phyloP scores from a whole-genome alignment of 169 alveolate genomes.

The Plasmodium billcollinsi region DNA sequence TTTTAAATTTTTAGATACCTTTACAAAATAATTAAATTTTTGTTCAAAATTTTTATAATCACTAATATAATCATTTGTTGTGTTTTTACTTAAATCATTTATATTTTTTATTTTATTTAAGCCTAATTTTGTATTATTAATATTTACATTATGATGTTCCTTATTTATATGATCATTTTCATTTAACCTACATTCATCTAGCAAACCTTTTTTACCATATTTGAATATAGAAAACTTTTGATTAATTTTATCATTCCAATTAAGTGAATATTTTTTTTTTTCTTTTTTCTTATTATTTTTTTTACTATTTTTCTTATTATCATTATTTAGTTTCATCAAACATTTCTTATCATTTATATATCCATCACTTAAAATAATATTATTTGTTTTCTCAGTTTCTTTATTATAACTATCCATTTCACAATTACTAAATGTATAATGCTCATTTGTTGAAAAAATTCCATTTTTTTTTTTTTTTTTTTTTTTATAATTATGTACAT shows the following conservation, averaged over 20 bases:
- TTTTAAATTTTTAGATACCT: conserved; percentile 27
- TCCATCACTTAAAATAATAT: not conserved
- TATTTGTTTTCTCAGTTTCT: not conserved
- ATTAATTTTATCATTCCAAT: no score
- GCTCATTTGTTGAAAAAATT: conserved; percentile 5
- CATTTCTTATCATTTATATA: conserved; percentile 20
- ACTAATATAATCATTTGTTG: conserved; percentile 33
- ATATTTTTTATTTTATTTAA: not conserved
- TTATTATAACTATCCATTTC: conserved; percentile 2
- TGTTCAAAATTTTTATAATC: conserved; percentile 66
- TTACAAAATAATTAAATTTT: conserved; percentile 65
- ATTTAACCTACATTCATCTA: not conserved
- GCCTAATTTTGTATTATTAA: not conserved
- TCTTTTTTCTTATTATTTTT: conserved; percentile 4
- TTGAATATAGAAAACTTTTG: not conserved
- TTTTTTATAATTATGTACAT: conserved; percentile 12
- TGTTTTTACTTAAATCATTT: conserved; percentile 23
- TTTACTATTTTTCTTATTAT: not conserved
- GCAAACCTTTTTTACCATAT: not conserved
- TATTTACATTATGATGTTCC: not conserved
- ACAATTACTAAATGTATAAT: conserved; percentile 19
- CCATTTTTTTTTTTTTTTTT: conserved; percentile 11
- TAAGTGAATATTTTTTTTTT: conserved; percentile 5
- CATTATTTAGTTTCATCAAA: not conserved
- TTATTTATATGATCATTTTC: not conserved